Evolutionary conservation across 768 basidiomycete species (phyloP).

Genomic region (Phaeolepiota aurea): DNA sequence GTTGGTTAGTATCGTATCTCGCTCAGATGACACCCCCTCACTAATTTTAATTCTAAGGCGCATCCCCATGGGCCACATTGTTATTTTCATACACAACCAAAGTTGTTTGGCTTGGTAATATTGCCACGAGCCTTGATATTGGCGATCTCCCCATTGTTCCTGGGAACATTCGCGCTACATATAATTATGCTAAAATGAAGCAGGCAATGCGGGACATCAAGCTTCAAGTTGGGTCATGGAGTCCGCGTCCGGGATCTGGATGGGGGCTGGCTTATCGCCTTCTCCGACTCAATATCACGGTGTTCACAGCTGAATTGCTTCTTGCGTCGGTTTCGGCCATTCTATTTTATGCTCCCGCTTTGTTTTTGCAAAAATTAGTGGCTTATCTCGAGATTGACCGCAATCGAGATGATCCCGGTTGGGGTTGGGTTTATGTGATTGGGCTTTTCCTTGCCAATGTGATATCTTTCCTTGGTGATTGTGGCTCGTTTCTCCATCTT

Average conservation of each 20-base stretch:
- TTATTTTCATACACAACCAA: conserved; percentile 87
- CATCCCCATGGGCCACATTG: conserved; percentile 52
- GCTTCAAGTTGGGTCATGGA: conserved; percentile 49
- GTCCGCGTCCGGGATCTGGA: conserved; percentile 51
- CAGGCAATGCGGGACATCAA: conserved; percentile 40
- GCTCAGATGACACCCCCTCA: background rate
- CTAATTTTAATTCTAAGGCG: conserved; percentile 22
- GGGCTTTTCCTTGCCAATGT: conserved; percentile 14
- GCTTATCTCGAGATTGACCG: conserved; percentile 55
- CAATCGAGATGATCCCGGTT: conserved; percentile 37
- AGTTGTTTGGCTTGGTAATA: conserved; percentile 79
- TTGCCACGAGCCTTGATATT: conserved; percentile 67
- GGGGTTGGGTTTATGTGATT: conserved; percentile 52
- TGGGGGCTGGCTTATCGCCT: conserved; percentile 58
- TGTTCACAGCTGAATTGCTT: conserved; percentile 30
- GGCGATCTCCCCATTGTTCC: conserved; percentile 83
- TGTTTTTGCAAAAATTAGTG: conserved; percentile 50
- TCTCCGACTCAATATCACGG: conserved; percentile 41
- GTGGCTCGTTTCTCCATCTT: background rate
- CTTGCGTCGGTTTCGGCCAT: conserved; percentile 51
- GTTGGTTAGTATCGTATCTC: conserved; percentile 25
- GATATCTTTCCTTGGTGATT: conserved; percentile 16
- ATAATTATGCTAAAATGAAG: conserved; percentile 61
- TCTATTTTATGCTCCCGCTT: conserved; percentile 53
- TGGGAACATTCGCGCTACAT: conserved; percentile 57